Conservation (phyloP, 2,329 filamentous ascomycete genomes). For the Huntiella bhutanensis region DNA sequence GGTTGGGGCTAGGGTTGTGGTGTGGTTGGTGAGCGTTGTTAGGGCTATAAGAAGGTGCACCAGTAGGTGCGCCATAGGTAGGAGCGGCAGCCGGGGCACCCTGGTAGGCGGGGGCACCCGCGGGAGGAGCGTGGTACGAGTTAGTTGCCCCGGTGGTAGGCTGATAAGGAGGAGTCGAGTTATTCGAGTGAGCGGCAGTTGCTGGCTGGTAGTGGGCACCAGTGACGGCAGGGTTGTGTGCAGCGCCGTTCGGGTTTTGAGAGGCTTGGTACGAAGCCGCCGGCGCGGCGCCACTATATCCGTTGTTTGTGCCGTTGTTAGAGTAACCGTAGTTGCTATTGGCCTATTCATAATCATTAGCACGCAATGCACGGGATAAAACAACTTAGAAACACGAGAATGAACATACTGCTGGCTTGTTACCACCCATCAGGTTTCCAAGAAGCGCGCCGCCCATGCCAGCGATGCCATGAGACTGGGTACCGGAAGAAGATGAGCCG, state of each 20-base stretch:
- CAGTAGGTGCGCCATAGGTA: conserved; percentile 13
- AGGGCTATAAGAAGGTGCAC: conserved; percentile 13
- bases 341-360: conserved; percentile 17
- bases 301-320: conserved; percentile 29
- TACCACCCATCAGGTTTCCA: conserved; percentile 35
- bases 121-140: conserved; percentile 6
- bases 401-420: conserved; percentile 23
- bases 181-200: conserved; percentile 17
- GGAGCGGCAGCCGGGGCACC: conserved; percentile 15
- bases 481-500: conserved; percentile 17
- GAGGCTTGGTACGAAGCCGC: conserved; percentile 36
- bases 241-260: conserved; percentile 5
- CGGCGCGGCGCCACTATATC: conserved; percentile 45
- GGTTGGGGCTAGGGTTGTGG: conserved; percentile 13
- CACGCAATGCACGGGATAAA: neutral
- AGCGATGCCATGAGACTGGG: conserved; percentile 21
- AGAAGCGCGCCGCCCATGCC: conserved; percentile 35
- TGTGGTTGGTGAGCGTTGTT: conserved; percentile 9
- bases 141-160: neutral
- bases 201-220: conserved; percentile 6
- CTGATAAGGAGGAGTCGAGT: conserved; percentile 15
- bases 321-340: conserved; percentile 46
- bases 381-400: neutral
- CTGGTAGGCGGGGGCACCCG: conserved; percentile 6
- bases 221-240: conserved; percentile 8